Evolutionary conservation across 23 red algal genomes (phyloP), one percentile per base, ranked within the genome.

Genomic region (Gracilaria caudata): DNA sequence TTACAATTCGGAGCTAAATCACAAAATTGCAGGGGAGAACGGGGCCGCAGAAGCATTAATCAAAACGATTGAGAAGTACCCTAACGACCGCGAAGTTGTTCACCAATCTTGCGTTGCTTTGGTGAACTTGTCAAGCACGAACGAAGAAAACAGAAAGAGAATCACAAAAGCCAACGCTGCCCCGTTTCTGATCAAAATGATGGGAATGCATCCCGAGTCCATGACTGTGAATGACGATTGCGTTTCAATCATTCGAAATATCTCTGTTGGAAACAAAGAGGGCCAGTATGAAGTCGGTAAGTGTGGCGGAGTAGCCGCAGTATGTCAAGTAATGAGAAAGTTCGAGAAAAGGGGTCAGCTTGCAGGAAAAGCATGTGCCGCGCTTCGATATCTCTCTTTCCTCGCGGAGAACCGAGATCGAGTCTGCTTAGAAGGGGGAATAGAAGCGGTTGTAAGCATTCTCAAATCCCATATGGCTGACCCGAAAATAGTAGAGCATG

Each of bases 41-140:
- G 90, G 77, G 1, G 87, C 66, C 34, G 78, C 78, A 2, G 63
- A 82, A 30, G 66, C 87, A 25, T 43, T 93, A 2, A 51, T 93
- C 68, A 56, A 57, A 17, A 72, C 81, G 45, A 86, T 93, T 19
- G 14, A 66, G 26, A 13, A 40, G n/a, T 79, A 79, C 54, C 43
- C 44, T 10, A 71, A 86, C 24, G 90, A 93, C 41, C 80, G 90
- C 11, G 90, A 93, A 44, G 82, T 93, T 49, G 90, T 79, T 38
- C 90, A 93, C 63, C 90, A 93, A 72, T 86, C 68, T 72, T 93
- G 90, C 41, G 80, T 93, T 14, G 90, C 90, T 36, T 70, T 93
- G 53, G 80, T 25, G 39, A 93, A 93, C 75, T 68, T 93, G 28
- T 93, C 90, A n/a, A 93, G 65, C 71, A 44, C 44, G 12, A 93